Conservation (phyloP, 495 filamentous ascomycete species). For the Trichodelitschia bisporula region DNA sequence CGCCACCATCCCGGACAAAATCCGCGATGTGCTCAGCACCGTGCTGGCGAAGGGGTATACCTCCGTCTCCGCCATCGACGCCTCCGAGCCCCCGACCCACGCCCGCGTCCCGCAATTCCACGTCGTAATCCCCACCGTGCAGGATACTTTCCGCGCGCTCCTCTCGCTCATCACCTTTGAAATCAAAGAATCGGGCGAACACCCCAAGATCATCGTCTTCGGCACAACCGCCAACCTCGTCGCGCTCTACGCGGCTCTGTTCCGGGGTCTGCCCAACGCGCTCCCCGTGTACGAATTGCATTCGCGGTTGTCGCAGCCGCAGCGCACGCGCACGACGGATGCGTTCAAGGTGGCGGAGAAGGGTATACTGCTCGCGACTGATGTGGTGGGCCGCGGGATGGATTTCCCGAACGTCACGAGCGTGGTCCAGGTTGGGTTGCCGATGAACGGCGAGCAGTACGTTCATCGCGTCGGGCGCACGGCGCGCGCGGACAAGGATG, state of each 20-base stretch:
- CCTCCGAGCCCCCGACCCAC: constrained; percentile 65
- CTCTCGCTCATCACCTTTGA: constrained; percentile 46
- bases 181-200: constrained; percentile 22
- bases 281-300: constrained; percentile 60
- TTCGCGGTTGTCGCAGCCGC: constrained; percentile 41
- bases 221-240: constrained; percentile 47
- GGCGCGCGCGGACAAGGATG: constrained; percentile 44
- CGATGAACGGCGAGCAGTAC: constrained; percentile 50
- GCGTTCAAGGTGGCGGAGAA: constrained; percentile 34
- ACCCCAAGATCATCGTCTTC: constrained; percentile 89
- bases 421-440: constrained; percentile 64
- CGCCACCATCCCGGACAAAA: constrained; percentile 66
- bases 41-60: constrained; percentile 52
- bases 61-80: constrained; percentile 57
- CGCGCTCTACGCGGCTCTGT: constrained; percentile 32
- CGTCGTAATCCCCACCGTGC: constrained; percentile 34
- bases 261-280: constrained; percentile 41
- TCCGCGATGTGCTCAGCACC: constrained; percentile 46
- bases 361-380: constrained; percentile 69
- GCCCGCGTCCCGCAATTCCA: constrained; percentile 56
- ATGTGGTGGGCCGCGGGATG: constrained; percentile 90
- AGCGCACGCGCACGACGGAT: constrained; percentile 39
- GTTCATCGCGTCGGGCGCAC: constrained; percentile 70
- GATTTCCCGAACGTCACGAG: constrained; percentile 87
- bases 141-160: constrained; percentile 56